Evolutionary conservation across 2,329 filamentous ascomycete genomes (phyloP).

Genomic region (Talaromyces sp.): DNA sequence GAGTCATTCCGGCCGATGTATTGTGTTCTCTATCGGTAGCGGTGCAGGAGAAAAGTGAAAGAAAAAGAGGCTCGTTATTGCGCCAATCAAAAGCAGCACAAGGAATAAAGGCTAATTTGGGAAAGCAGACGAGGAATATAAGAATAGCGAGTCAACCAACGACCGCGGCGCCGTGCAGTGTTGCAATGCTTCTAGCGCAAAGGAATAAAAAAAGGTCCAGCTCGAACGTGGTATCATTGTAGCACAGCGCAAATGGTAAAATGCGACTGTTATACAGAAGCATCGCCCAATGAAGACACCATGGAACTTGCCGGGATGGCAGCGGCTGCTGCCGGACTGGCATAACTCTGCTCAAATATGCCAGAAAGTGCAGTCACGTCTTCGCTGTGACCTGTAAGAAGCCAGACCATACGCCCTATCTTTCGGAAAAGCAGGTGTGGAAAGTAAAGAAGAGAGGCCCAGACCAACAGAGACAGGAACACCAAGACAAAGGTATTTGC

Average conservation of each 20-base stretch:
- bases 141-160: not conserved
- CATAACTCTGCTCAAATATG: constrained; percentile 25
- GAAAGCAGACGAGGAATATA: not conserved
- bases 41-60: not conserved
- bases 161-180: not conserved
- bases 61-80: constrained; percentile 1
- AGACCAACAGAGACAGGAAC: constrained; percentile 34
- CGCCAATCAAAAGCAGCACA: not conserved
- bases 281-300: constrained; percentile 3
- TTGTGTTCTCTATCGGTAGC: not conserved
- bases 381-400: constrained; percentile 36
- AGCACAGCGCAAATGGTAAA: not conserved
- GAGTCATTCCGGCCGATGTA: not conserved
- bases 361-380: constrained; percentile 29
- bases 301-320: constrained; percentile 12
- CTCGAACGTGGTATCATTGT: constrained; percentile 1
- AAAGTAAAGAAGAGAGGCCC: constrained; percentile 38
- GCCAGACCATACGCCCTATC: constrained; percentile 33
- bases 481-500: constrained; percentile 41
- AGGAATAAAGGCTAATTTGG: not conserved
- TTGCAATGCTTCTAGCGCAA: not conserved
- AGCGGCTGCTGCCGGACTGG: not conserved
- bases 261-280: not conserved
- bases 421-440: constrained; percentile 37
- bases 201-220: not conserved